Conservation (phyloP, 2,329 filamentous ascomycete species). For the Chaetomium olivaceum region DNA sequence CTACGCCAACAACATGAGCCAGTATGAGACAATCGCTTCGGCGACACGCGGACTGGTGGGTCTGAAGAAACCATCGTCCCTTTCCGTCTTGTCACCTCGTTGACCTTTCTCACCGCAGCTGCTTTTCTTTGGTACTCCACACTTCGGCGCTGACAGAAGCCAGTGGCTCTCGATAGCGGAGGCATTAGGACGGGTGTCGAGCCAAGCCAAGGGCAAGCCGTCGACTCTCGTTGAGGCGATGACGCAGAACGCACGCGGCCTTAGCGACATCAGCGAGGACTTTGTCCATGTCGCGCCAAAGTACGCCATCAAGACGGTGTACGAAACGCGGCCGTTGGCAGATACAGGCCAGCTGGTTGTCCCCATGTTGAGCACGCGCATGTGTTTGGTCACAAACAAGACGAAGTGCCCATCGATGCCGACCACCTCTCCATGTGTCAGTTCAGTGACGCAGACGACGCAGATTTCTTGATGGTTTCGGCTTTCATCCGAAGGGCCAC, state of each 20-base stretch:
- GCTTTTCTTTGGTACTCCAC: slow-evolving; percentile 4
- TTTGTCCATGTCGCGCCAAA: not conserved
- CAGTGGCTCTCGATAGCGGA: not conserved
- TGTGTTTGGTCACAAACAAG: not conserved
- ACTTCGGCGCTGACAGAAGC: not conserved
- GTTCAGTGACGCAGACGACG: not conserved
- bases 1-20: not conserved
- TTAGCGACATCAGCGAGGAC: not conserved
- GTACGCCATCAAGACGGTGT: not conserved
- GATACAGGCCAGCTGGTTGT: not conserved
- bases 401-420: not conserved
- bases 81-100: not conserved
- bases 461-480: not conserved
- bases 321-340: not conserved
- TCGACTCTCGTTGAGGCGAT: not conserved
- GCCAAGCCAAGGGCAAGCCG: not conserved
- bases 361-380: not conserved
- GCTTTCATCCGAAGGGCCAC: not conserved
- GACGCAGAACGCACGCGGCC: not conserved
- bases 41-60: not conserved
- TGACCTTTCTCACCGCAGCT: not conserved
- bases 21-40: not conserved
- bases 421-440: not conserved
- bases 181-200: not conserved
- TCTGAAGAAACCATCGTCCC: not conserved